Evolutionary conservation across 2,329 filamentous ascomycete species (phyloP).

Genomic region (Ceratocystiopsis brevicomis): DNA sequence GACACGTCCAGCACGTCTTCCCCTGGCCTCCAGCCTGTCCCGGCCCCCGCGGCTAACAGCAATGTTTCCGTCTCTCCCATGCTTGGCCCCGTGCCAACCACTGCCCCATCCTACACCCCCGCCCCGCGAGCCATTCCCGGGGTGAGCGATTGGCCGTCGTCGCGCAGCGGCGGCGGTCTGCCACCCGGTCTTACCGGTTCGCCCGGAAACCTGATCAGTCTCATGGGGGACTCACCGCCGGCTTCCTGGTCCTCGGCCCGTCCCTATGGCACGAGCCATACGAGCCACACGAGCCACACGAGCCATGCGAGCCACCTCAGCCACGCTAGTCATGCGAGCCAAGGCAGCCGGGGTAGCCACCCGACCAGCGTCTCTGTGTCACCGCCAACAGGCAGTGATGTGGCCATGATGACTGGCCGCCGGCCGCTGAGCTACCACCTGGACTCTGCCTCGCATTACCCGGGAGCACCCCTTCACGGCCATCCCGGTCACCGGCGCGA

Average conservation of each 20-base stretch:
- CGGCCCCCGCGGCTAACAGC: slow-evolving; percentile 21
- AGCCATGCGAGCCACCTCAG: slow-evolving; percentile 8
- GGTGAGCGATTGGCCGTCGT: slow-evolving; percentile 20
- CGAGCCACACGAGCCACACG: slow-evolving; percentile 6
- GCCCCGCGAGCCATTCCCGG: slow-evolving; percentile 25
- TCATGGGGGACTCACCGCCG: slow-evolving; percentile 32
- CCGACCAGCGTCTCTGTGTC: slow-evolving; percentile 19
- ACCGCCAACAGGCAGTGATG: slow-evolving; percentile 9
- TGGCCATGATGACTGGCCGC: slow-evolving; percentile 11
- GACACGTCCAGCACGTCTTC: slow-evolving; percentile 25
- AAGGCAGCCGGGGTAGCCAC: slow-evolving; percentile 5
- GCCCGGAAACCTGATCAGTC: slow-evolving; percentile 32
- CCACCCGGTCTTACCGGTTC: slow-evolving; percentile 25
- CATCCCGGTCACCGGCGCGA: slow-evolving; percentile 24
- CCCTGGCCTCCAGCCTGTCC: slow-evolving; percentile 25
- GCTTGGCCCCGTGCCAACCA: slow-evolving; percentile 27
- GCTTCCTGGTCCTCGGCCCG: slow-evolving; percentile 30
- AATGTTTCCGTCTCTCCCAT: slow-evolving; percentile 25
- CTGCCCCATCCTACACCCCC: slow-evolving; percentile 21
- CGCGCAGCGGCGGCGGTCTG: slow-evolving; percentile 14
- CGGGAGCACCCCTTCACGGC: slow-evolving; percentile 16
- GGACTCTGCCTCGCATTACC: slow-evolving; percentile 22
- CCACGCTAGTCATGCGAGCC: slow-evolving; percentile 7
- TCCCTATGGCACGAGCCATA: slow-evolving; percentile 24
- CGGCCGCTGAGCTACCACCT: slow-evolving; percentile 37